A percentile compares a stretch with the other conserved stretches of the same genome.
Evolutionary conservation across 1,284 basidiomycete genomes (phyloP).

Genomic region (Acaromyces ingoldii): DNA sequence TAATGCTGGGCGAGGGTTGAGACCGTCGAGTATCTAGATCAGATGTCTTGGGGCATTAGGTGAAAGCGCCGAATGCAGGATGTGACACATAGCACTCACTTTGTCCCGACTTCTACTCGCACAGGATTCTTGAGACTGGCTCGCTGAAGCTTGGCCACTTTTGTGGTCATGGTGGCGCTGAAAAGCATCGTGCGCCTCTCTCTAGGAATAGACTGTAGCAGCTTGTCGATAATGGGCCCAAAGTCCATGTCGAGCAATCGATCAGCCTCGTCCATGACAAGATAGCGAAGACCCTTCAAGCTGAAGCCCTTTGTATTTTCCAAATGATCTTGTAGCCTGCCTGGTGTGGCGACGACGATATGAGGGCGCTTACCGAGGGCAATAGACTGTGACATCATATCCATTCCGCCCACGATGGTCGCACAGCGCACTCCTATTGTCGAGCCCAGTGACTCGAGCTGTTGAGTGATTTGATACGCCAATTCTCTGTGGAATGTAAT

Average conservation of each 20-base stretch:
- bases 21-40: slow-evolving; percentile 92
- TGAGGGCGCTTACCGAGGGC: slow-evolving; percentile 77
- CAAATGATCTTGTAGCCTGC: slow-evolving; percentile 87
- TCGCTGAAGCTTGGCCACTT: slow-evolving; percentile 92
- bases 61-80: not conserved
- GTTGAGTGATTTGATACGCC: slow-evolving; percentile 96
- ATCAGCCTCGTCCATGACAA: slow-evolving; percentile 97
- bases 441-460: slow-evolving; percentile 86
- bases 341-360: slow-evolving; percentile 94
- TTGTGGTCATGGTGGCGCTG: slow-evolving; percentile 99
- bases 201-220: slow-evolving; percentile 88
- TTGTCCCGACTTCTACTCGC: slow-evolving; percentile 82
- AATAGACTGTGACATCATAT: slow-evolving; percentile 87
- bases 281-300: slow-evolving; percentile 76
- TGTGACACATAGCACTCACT: too few relatives aligned
- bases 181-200: slow-evolving; percentile 94
- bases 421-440: slow-evolving; percentile 69
- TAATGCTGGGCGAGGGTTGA: slow-evolving; percentile 94
- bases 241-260: slow-evolving; percentile 96
- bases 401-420: slow-evolving; percentile 91
- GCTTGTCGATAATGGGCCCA: slow-evolving; percentile 92
- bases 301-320: slow-evolving; percentile 98
- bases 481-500: too few relatives aligned
- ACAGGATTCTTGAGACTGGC: slow-evolving; percentile 93
- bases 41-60: too few relatives aligned